Base-by-base conservation (phyloP, 2,329 filamentous ascomycete genomes). In the Xylariomycetidae sp. region DNA sequence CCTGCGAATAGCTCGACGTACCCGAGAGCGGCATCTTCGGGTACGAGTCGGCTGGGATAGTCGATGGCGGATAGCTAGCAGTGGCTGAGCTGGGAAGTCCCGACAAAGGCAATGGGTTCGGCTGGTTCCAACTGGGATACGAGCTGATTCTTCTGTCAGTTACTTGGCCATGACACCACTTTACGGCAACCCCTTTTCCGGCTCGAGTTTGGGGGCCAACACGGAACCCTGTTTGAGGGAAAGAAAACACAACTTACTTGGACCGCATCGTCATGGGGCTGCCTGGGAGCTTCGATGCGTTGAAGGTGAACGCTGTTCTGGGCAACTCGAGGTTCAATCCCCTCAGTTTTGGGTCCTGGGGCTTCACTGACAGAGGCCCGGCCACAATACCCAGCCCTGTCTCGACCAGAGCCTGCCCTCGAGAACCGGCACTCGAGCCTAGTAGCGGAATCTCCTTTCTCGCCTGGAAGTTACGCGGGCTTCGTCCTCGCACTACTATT, bases 381-480 rank as follows among this genome's bases (percentile, higher is more conserved):
- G 74, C 73, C 27, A 78, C 74, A 38, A 79, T 74, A 6, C 74
- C 74, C 19, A 78, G 51, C 3, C 74, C 74, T 1, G 72, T 77
- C 53, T 78, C 74, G n/a, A 79, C 74, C 29, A 80, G 63, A 22
- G 79, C 79, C 56, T 92, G 89, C 25, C 87, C 79, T n/a, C 82
- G 73, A 18, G 85, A 85, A 17, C 81, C 80, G 15, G 82, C 82
- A 44, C 83, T 86, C 12, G 74, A 79, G 13, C 85, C 85, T 34
- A 87, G 74, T 29, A 96, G 72, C 3, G 90, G 88, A 40, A 95
- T 83, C 58, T 96, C 90, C 59, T 95, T 95, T 32, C 90, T 75
- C 8, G 88, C 84, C 59, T 94, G 88, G 59, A 96, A 96, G 60
- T 96, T 96, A 23, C 90, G 76, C 4, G 90, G 90, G 59, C 89